Evolutionary conservation across 2,329 filamentous ascomycete species (phyloP), one percentile per base, ranked within the genome.

Genomic region (Ambrosiella beaveri): DNA sequence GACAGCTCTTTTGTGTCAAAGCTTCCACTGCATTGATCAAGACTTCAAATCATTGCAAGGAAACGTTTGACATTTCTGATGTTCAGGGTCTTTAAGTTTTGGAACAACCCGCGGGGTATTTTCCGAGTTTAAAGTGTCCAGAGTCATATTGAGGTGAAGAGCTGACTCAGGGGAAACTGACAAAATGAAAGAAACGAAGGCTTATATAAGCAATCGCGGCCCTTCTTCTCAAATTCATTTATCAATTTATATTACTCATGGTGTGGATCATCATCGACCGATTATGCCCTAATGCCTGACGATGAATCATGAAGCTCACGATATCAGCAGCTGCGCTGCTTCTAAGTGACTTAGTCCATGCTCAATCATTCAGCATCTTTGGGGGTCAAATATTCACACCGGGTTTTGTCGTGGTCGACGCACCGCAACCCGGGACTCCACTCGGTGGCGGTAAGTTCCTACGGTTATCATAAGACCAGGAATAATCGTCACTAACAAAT

Each of bases 381-480:
- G 79, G 79, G 63, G 83, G 83, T 13, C 81, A 86, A 64, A 77
- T 87, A 57, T 85, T 77, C 64, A 87, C 83, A 0, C 82, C 83
- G 0, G 83, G 84, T 0, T 75, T 86, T 58, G 82, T 76, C 27
- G 77, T 86, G 58, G 70, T 86, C 40, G 77, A 86, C 67, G 75
- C 83, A 38, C 81, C 81, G 11, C 81, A 85, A 62, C 81, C 81
- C 4, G 75, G 76, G 55, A 84, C 81, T 9, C 80, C 81, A 0
- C 66, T 83, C 40, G 81, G 81, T 61, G 81, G 81, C 68, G 75
- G 80, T 80, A 67, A 65, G 76, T 71, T 47, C 12, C 27, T 15
- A 19, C 37, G 17, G 13, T 44, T 53, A n/a, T 7, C 47, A 54
- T 17, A 27, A 27, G 27, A 27, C 38, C 36, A 51, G 27, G 38